Conservation (phyloP, 2,329 filamentous ascomycete genomes). For the Tolypocladium capitatum region DNA sequence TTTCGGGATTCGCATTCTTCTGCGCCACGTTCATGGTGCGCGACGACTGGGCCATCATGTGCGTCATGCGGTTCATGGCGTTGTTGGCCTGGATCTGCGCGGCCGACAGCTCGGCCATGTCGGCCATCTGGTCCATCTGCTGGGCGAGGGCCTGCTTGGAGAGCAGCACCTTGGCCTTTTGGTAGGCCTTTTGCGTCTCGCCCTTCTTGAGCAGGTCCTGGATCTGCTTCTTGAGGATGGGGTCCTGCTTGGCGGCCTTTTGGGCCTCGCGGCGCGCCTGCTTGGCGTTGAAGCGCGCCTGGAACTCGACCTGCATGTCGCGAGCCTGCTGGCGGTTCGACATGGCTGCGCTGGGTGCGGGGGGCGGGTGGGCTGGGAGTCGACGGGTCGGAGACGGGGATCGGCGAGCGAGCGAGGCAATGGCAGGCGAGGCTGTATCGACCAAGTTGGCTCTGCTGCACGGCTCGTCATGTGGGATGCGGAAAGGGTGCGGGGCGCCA, state of each 20-base stretch:
- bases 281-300: slow-evolving; percentile 50
- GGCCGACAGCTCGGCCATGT: slow-evolving; percentile 47
- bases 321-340: slow-evolving; percentile 44
- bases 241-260: slow-evolving; percentile 48
- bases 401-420: too few relatives aligned
- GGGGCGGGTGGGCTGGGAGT: too few relatives aligned
- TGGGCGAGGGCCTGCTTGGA: slow-evolving; percentile 48
- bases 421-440: background rate
- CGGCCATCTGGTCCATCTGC: slow-evolving; percentile 52
- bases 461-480: slow-evolving; percentile 3
- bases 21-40: slow-evolving; percentile 45
- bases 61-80: slow-evolving; percentile 51
- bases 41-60: slow-evolving; percentile 48
- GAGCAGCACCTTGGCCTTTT: slow-evolving; percentile 49
- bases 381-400: background rate
- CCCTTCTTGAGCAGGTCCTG: slow-evolving; percentile 49
- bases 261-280: slow-evolving; percentile 47
- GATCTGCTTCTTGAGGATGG: slow-evolving; percentile 48
- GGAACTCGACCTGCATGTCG: slow-evolving; percentile 51
- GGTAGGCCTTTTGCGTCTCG: slow-evolving; percentile 49
- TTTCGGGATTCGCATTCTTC: slow-evolving; percentile 45
- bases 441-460: too few relatives aligned
- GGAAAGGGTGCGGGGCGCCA: slow-evolving; percentile 5
- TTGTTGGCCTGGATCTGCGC: slow-evolving; percentile 53
- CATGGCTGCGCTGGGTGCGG: slow-evolving; percentile 24